Percentiles rank a stretch among this genome's conserved stretches.
Conservation (phyloP, 2,329 filamentous ascomycete genomes). For the Chaetomiaceae sp. region DNA sequence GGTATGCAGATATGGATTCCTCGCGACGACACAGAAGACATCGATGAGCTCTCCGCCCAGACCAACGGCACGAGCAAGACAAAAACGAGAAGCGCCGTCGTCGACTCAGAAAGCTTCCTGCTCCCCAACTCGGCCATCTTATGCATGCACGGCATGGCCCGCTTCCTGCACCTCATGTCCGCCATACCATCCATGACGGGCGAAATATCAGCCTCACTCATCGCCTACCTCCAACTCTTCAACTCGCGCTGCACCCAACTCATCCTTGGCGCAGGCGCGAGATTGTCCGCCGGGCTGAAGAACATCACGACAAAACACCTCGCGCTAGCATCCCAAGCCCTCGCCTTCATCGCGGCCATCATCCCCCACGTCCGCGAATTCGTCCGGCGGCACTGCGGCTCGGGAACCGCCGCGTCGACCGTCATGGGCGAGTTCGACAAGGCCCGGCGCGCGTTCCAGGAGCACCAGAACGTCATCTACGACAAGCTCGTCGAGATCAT, state of each 20-base stretch:
- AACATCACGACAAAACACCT: conserved; percentile 97
- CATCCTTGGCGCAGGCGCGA: conserved; percentile 91
- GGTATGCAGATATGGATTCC: conserved; percentile 56
- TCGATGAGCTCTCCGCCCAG: conserved; percentile 10
- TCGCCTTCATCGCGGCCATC: conserved; percentile 81
- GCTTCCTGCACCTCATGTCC: conserved; percentile 76
- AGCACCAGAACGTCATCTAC: conserved; percentile 86
- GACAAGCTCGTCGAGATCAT: conserved; percentile 94
- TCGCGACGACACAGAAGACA: conserved; percentile 33
- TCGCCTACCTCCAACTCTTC: conserved; percentile 87
- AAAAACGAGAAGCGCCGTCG: conserved; percentile 65
- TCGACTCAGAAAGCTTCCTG: conserved; percentile 82
- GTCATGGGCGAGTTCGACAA: conserved; percentile 85
- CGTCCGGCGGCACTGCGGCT: conserved; percentile 67
- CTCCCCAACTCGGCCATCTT: conserved; percentile 78
- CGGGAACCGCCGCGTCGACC: conserved; percentile 47
- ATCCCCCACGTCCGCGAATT: conserved; percentile 91
- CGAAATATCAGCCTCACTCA: conserved; percentile 72
- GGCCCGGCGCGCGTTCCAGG: conserved; percentile 74
- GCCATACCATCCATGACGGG: conserved; percentile 85
- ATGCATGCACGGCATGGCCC: conserved; percentile 75
- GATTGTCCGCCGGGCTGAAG: conserved; percentile 79
- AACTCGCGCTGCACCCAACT: conserved; percentile 96
- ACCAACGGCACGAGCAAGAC: conserved; percentile 53
- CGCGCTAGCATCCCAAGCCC: conserved; percentile 81